Base-by-base conservation (phyloP, 805 yeast genomes). In the Huiozyma naganishii region DNA sequence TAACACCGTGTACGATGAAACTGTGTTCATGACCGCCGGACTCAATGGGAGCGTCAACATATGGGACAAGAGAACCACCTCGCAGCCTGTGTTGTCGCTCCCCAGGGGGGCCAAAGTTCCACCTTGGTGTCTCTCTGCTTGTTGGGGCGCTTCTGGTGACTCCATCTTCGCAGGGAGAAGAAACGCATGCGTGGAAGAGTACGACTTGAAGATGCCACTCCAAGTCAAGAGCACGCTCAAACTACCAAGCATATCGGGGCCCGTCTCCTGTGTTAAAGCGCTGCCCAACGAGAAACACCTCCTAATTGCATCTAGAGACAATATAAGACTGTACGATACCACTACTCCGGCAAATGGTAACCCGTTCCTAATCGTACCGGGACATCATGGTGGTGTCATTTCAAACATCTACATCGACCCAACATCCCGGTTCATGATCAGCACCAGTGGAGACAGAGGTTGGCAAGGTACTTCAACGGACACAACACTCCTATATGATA, bases 391-490 rank as follows among this genome's bases (percentile, higher is more conserved):
- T 40, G 95, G 97, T 28, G 76, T 78, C 3, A 67, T 92, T 32
- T 83, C 95, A 40, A 77, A 79, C 42, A 66, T 92, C 49, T 70
- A 76, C 43, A 80, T 89, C 23, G 97, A 90, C 61, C 90, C 90
- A 29, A 82, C 92, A 1, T 86, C 94, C 35, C 67, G 92, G 48
- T 92, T 84, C 60, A 71, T 92, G 81, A 74, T 90, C 6, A 82
- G 95, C 55, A 80, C 97, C 0, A 83, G 95, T 59, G 98, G 98
- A 7, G 86, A 84, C 49, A 74, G 97, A 55, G 98, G 98, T 5
- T 90, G 97, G 97, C 88, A 82, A 52, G 88, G 95, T 3, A 67
- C 70, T 33, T 74, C 82, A 27, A 81, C 92, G 1, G 96, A 88
- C 46, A 74, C 79, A n/a, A 83, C 83, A 7, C 72, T 88, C 52